These are phyloP conservation scores for Penicillium verrucosum DNA, from an alignment of 2,329 filamentous ascomycete genomes.

Conservation along the genomic window DNA sequence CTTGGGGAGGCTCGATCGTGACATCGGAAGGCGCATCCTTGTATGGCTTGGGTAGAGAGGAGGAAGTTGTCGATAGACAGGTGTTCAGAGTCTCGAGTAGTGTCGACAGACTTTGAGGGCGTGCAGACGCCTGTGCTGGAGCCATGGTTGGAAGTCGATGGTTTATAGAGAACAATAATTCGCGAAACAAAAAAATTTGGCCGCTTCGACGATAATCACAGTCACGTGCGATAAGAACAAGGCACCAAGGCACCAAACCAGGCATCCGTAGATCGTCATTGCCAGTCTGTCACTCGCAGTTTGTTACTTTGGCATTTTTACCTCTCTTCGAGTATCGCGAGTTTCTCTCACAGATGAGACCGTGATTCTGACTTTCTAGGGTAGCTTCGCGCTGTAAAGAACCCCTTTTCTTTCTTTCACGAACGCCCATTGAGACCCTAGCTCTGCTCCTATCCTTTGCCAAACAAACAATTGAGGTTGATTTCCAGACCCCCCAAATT, in stretches of 20 bases:
- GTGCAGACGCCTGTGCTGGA: constrained; percentile 21
- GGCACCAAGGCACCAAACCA: constrained; percentile 2
- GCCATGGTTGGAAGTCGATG: constrained; percentile 22
- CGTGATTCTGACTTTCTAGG: constrained; percentile 1
- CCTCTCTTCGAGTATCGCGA: constrained; percentile 3
- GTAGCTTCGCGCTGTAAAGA: neutral
- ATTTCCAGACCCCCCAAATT: constrained; percentile 12
- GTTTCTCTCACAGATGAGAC: constrained; percentile 1
- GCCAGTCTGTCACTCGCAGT: constrained; percentile 8
- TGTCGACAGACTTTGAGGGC: constrained; percentile 26
- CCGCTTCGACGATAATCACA: constrained; percentile 6
- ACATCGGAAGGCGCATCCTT: constrained; percentile 54
- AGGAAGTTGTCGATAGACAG: constrained; percentile 34
- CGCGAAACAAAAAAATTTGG: constrained; percentile 10
- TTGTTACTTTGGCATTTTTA: neutral
- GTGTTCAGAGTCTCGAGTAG: constrained; percentile 36
- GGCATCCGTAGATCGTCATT: constrained; percentile 5
- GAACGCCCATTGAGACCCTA: neutral
- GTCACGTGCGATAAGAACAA: constrained; percentile 6
- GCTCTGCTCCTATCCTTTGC: neutral
- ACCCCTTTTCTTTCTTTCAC: neutral
- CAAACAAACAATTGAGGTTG: constrained; percentile 15
- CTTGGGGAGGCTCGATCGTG: constrained; percentile 68
- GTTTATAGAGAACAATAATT: neutral
- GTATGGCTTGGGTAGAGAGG: constrained; percentile 34